phyloP scores from a whole-genome alignment of 2,329 filamentous ascomycete species.

The Neopestalotiopsis rosae region DNA sequence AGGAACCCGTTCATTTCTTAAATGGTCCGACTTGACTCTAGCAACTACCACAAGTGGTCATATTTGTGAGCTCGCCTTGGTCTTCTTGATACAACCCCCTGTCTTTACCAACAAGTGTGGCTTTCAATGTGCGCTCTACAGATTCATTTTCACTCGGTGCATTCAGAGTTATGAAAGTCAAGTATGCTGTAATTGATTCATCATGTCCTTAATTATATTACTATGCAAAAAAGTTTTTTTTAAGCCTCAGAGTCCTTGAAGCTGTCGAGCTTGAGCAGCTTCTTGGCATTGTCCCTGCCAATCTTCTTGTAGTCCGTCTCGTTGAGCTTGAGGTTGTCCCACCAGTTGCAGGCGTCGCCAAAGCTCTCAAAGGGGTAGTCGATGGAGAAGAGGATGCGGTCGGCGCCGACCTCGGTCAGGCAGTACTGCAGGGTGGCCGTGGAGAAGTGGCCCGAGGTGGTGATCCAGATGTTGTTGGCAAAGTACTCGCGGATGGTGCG shows the following conservation, averaged over 20 bases:
- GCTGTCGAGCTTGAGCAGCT: slow-evolving; percentile 42
- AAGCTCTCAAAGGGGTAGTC: slow-evolving; percentile 59
- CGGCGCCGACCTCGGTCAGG: slow-evolving; percentile 52
- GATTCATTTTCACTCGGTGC: neutral
- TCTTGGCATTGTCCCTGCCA: slow-evolving; percentile 49
- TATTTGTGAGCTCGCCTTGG: too few species aligned
- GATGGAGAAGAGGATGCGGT: slow-evolving; percentile 57
- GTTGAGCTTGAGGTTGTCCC: slow-evolving; percentile 33
- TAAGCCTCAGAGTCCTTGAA: slow-evolving; percentile 38
- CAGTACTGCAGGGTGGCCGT: slow-evolving; percentile 57
- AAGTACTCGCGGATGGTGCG: slow-evolving; percentile 59
- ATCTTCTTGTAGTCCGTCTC: slow-evolving; percentile 41
- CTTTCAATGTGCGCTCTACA: neutral
- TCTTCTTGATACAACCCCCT: too few species aligned
- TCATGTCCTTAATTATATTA: neutral
- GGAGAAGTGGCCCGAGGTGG: slow-evolving; percentile 61
- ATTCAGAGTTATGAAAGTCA: neutral
- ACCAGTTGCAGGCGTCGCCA: slow-evolving; percentile 47
- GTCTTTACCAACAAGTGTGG: too few species aligned
- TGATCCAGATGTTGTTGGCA: slow-evolving; percentile 60
- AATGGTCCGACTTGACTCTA: too few species aligned
- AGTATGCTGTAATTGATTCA: neutral
- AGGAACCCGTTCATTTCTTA: too few species aligned
- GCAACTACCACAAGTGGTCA: too few species aligned
- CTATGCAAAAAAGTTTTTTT: neutral